Percentiles rank a stretch among this genome's conserved stretches.
Conservation (phyloP, 306 rosid genomes). For the Morella rubra region DNA sequence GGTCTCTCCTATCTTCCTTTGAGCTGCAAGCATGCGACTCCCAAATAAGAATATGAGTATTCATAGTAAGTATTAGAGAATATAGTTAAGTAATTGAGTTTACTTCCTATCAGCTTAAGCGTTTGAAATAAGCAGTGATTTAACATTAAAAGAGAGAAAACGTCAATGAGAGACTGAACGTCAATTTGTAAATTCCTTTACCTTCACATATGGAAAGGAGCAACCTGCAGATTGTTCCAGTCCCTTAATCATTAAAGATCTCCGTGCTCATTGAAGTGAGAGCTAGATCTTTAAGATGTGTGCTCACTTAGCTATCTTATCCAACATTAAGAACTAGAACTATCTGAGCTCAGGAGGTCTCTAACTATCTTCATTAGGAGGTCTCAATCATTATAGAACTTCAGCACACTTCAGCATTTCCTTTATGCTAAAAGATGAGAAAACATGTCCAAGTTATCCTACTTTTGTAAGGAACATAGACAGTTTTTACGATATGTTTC, state of each 20-base stretch:
- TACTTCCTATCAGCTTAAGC: too few species aligned
- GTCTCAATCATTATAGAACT: conserved; percentile 95
- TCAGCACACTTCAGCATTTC: conserved; percentile 64
- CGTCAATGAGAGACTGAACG: not conserved
- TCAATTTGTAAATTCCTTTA: conserved; percentile 16
- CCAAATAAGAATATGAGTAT: not conserved
- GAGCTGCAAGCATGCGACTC: conserved; percentile 49
- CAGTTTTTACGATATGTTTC: not conserved
- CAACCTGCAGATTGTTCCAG: conserved; percentile 52
- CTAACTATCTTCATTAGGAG: conserved; percentile 85
- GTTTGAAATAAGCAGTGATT: too few species aligned
- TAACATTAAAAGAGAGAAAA: not conserved
- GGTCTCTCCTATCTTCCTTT: conserved; percentile 90
- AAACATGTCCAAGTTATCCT: conserved; percentile 28
- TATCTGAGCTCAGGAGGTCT: conserved; percentile 64
- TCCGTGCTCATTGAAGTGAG: conserved; percentile 18
- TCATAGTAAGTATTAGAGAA: not conserved
- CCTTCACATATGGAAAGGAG: conserved; percentile 76
- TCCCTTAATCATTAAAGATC: conserved; percentile 39
- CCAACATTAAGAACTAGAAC: too few species aligned
- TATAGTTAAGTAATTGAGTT: too few species aligned
- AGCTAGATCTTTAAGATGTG: conserved; percentile 17
- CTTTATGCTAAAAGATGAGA: conserved; percentile 55
- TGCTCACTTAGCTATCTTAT: too few species aligned
- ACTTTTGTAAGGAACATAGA: not conserved